These are phyloP conservation scores for Colletotrichum lini DNA, from an alignment of 2,329 filamentous ascomycete species.

Conservation along the genomic window DNA sequence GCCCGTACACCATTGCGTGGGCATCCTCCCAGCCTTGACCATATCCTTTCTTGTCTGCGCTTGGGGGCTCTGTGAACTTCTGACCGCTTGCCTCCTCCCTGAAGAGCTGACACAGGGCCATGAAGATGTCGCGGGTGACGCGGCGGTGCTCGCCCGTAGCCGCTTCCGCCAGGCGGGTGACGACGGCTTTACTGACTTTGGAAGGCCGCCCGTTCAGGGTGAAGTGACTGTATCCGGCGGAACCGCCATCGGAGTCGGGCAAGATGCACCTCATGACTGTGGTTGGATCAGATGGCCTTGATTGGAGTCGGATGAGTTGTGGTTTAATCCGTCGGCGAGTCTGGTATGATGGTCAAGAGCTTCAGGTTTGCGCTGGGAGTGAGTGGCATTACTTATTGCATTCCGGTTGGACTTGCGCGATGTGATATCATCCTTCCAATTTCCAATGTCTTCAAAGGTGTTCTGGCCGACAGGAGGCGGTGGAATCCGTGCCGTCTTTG, in stretches of 20 bases:
- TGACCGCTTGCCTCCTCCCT: neutral
- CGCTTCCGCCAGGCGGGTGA: neutral
- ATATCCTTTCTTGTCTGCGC: neutral
- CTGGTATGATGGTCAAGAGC: no score
- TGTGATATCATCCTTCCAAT: neutral
- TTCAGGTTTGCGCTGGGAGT: no score
- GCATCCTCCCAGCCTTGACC: constrained; percentile 2
- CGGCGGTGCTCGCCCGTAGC: neutral
- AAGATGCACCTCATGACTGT: no score
- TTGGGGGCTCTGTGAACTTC: neutral
- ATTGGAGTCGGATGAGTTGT: no score
- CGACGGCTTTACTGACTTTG: neutral
- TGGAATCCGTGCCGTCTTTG: neutral
- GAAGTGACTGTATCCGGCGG: neutral
- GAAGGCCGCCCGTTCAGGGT: neutral
- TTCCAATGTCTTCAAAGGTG: neutral
- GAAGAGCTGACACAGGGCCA: neutral
- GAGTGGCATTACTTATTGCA: neutral
- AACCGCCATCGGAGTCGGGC: no score
- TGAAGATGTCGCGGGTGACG: no score
- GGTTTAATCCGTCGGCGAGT: no score
- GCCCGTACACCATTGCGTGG: neutral
- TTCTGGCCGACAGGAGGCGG: neutral
- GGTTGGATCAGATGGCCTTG: no score
- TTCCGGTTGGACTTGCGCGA: neutral